Percentiles rank a stretch among this genome's conserved stretches.
These are phyloP conservation scores for Alternaria alternata DNA, from an alignment of 2,329 filamentous ascomycete genomes.

Conservation along the genomic window DNA sequence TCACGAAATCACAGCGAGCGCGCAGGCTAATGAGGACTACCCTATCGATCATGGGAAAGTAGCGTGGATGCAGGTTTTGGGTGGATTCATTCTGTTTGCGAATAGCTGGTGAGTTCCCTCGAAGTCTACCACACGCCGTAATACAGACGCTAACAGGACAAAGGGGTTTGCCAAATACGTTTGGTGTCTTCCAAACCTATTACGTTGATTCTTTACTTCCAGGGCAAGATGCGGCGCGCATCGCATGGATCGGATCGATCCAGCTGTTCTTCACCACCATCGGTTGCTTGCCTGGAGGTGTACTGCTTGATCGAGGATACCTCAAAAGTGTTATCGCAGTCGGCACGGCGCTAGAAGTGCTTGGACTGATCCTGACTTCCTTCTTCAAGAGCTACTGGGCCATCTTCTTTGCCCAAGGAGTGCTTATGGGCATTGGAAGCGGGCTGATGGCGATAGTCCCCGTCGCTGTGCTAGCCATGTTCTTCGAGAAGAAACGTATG, in stretches of 20 bases:
- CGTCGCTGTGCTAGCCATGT: slow-evolving; percentile 43
- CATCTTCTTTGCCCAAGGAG: slow-evolving; percentile 46
- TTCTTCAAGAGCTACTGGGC: slow-evolving; percentile 30
- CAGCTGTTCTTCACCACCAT: slow-evolving; percentile 48
- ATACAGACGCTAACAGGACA: slow-evolving; percentile 45
- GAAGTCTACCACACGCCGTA: not conserved
- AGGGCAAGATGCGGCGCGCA: slow-evolving; percentile 26
- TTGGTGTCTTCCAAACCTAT: slow-evolving; percentile 46
- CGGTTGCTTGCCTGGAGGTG: slow-evolving; percentile 40
- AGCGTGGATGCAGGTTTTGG: slow-evolving; percentile 55
- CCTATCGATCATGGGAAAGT: slow-evolving; percentile 41
- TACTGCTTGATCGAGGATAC: slow-evolving; percentile 42
- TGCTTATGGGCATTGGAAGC: slow-evolving; percentile 46
- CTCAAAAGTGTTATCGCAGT: slow-evolving; percentile 41
- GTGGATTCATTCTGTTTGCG: slow-evolving; percentile 54
- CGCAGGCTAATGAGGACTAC: slow-evolving; percentile 19
- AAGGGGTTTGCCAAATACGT: slow-evolving; percentile 34
- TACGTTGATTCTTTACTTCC: slow-evolving; percentile 32
- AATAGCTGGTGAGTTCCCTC: slow-evolving; percentile 45
- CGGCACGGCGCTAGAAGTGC: slow-evolving; percentile 37
- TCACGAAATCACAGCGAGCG: slow-evolving; percentile 17
- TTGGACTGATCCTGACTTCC: slow-evolving; percentile 29
- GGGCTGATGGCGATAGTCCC: slow-evolving; percentile 37
- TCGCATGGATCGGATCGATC: slow-evolving; percentile 50
- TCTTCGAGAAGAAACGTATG: slow-evolving; percentile 47